These are phyloP conservation scores for Spathaspora gorwiae DNA, from an alignment of 805 yeast species.

Conservation along the genomic window DNA sequence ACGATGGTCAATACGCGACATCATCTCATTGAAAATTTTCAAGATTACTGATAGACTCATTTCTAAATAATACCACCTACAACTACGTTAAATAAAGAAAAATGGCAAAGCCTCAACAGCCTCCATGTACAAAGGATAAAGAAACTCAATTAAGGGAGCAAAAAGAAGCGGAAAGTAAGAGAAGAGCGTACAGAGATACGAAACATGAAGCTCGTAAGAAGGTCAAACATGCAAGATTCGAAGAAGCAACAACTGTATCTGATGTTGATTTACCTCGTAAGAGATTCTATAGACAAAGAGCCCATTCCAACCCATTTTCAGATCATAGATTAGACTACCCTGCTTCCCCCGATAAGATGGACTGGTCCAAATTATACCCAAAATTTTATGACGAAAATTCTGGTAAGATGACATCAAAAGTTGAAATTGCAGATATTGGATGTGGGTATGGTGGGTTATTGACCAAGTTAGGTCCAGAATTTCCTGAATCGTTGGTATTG, in stretches of 20 bases:
- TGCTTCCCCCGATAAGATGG: conserved; percentile 71
- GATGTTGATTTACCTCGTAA: conserved; percentile 66
- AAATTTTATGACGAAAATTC: conserved; percentile 38
- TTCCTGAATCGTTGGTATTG: conserved; percentile 68
- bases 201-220: conserved; percentile 42
- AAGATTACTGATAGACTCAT: neutral
- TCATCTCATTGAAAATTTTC: neutral
- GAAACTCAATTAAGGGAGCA: conserved; percentile 18
- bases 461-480: conserved; percentile 71
- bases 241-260: conserved; percentile 19
- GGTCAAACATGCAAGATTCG: conserved; percentile 44
- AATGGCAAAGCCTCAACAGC: conserved; percentile 7
- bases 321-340: conserved; percentile 94
- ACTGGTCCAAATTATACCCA: conserved; percentile 81
- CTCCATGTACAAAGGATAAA: conserved; percentile 9
- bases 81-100: neutral
- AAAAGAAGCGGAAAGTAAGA: conserved; percentile 32
- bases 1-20: too few relatives aligned
- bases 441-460: conserved; percentile 96
- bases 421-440: conserved; percentile 92
- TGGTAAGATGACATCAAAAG: conserved; percentile 45
- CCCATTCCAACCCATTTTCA: conserved; percentile 95
- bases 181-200: conserved; percentile 47
- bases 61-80: neutral
- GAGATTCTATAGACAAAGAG: conserved; percentile 90